Evolutionary conservation across 306 rosid genomes (phyloP).

Genomic region (Cicer cuneatum): DNA sequence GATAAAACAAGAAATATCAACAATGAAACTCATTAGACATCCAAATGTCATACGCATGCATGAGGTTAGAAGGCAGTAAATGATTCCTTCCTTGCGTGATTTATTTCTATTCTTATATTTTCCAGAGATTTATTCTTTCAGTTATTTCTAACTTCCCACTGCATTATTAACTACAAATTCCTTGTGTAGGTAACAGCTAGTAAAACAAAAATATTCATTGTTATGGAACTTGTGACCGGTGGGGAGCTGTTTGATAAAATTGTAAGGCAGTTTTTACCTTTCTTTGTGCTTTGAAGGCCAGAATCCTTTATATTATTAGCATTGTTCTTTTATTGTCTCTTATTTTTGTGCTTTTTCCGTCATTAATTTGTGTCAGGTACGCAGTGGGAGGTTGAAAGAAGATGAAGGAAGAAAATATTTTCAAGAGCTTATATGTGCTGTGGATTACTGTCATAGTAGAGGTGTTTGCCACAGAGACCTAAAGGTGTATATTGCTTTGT

Average conservation of each 20-base stretch:
- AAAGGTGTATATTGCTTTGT: constrained; percentile 60
- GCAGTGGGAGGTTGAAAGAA: constrained; percentile 86
- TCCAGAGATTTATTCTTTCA: constrained; percentile 6
- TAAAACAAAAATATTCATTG: constrained; percentile 92
- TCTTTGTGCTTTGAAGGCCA: constrained; percentile 9
- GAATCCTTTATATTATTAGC: constrained; percentile 18
- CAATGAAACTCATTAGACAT: constrained; percentile 91
- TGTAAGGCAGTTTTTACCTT: constrained; percentile 59
- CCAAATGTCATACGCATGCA: constrained; percentile 93
- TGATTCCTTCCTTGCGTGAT: neutral
- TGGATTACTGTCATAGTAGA: constrained; percentile 95
- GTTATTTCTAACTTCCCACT: constrained; percentile 29
- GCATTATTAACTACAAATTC: constrained; percentile 44
- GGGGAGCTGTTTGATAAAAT: constrained; percentile 94
- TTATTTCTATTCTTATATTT: constrained; percentile 39
- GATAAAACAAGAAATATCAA: constrained; percentile 96
- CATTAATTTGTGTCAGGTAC: constrained; percentile 59
- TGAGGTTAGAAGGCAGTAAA: constrained; percentile 67
- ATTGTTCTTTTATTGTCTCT: constrained; percentile 19
- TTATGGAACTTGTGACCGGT: constrained; percentile 89
- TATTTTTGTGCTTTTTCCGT: constrained; percentile 30
- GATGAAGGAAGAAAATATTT: constrained; percentile 95
- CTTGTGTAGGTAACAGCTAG: constrained; percentile 90
- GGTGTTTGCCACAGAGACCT: constrained; percentile 93
- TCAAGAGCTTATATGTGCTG: constrained; percentile 93